Conservation (phyloP, 2,329 filamentous ascomycete species). For the Ophiostoma pallidulum region DNA sequence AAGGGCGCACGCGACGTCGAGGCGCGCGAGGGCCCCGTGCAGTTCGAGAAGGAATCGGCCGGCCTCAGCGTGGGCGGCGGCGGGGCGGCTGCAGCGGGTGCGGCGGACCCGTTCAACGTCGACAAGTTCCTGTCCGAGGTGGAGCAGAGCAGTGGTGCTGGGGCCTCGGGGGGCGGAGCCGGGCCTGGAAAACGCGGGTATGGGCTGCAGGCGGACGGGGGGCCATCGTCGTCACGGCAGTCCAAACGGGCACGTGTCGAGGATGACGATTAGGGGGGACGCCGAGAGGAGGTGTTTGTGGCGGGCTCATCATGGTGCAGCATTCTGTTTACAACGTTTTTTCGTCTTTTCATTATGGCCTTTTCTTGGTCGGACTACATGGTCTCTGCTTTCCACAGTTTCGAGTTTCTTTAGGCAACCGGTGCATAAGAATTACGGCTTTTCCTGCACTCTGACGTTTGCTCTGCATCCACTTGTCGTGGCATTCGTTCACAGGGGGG, state of each 20-base stretch:
- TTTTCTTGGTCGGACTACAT: no score
- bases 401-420: no score
- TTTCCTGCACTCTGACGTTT: no score
- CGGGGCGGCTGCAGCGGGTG: not conserved
- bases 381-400: no score
- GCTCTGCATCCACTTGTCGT: no score
- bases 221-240: conserved; percentile 35
- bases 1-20: conserved; percentile 78
- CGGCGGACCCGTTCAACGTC: conserved; percentile 77
- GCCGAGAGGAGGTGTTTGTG: not conserved
- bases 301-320: not conserved
- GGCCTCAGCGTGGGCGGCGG: not conserved
- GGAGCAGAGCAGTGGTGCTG: conserved; percentile 37
- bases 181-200: conserved; percentile 57
- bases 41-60: conserved; percentile 75
- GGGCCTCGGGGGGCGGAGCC: not conserved
- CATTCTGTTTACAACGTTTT: not conserved
- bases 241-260: conserved; percentile 72
- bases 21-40: conserved; percentile 81
- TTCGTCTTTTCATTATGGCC: not conserved
- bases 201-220: conserved; percentile 61
- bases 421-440: no score
- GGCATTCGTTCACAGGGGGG: no score
- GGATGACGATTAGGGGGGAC: conserved; percentile 41
- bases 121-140: conserved; percentile 86